Base-by-base conservation (phyloP, 177 flowering plant species). In the Vitis hybrid region DNA sequence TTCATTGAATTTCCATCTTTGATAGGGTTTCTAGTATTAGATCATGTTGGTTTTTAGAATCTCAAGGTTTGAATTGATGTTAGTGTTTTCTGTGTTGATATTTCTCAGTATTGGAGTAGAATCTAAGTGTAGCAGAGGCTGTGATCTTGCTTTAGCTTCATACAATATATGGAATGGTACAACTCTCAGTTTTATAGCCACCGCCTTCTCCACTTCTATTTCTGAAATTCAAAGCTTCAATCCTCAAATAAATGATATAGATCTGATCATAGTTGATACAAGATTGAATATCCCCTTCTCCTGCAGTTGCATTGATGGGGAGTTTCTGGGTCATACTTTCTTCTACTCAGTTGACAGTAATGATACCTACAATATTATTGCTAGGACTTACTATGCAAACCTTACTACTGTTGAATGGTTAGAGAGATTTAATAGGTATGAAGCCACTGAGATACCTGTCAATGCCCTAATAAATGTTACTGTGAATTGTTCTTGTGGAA, bases 401-500 rank as follows among this genome's bases (percentile, higher is more conserved):
- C 74, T 93, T 64, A 88, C 97, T 1, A 83, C 86, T 1, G 56
- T 55, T 0, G 21, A 4, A 15, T 72, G 61, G 84, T 24, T 90
- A 80, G 66, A 62, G 78, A 67, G 11, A 3, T 74, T 66, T 55
- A 93, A 91, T 59, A 70, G 63, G 21, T 87, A 80, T 52, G 27
- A 50, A 14, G 60, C 77, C 3, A 60, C 0, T 15, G 68, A 27
- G 7, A 82, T 93, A 24, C 94, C 91, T 3, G 85, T 74, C 30
- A 65, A 56, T 1, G 73, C 30, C 17, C 69, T 56, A 10, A 1
- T 93, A 19, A 88, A 82, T 62, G 94, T 93, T 66, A 74, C 81
- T 10, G 92, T 93, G 65, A 91, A 83, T 67, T 93, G 98, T 48
- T 90, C 88, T 8, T 93, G 98, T 64, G 98, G 97, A 65, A 67